phyloP scores from a whole-genome alignment of 257 asterid species.

The Coffea eugenioides region DNA sequence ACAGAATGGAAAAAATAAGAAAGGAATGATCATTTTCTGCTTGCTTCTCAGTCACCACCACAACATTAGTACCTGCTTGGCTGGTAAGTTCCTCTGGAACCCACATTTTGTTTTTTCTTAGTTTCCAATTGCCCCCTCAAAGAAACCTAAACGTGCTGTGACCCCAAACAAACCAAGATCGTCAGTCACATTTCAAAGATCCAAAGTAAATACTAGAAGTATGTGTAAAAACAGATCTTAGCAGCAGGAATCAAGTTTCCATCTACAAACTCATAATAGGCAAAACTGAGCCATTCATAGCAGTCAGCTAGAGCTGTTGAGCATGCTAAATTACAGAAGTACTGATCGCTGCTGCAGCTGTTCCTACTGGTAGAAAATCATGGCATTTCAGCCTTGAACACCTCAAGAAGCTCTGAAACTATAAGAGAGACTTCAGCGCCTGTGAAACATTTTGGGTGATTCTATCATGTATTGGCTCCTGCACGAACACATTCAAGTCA shows the following conservation, averaged over 20 bases:
- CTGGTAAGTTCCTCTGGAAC: too few species aligned
- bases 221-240: too few species aligned
- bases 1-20: too few species aligned
- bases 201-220: too few species aligned
- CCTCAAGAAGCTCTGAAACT: neutral
- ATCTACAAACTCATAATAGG: neutral
- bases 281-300: neutral
- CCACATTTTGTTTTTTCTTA: too few species aligned
- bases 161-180: too few species aligned
- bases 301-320: neutral
- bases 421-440: constrained; percentile 52
- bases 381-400: neutral
- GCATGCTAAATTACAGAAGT: neutral
- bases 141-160: too few species aligned
- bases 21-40: too few species aligned
- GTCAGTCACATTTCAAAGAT: too few species aligned
- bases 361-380: neutral
- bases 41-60: too few species aligned
- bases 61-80: too few species aligned
- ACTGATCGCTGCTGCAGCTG: neutral
- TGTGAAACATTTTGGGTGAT: constrained; percentile 61
- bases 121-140: too few species aligned
- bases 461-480: constrained; percentile 78
- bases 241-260: neutral
- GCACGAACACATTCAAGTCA: constrained; percentile 26